Percentiles rank a stretch among this genome's conserved stretches.
Evolutionary conservation across 2,329 filamentous ascomycete genomes (phyloP).

Genomic region (Cercospora citrullina): DNA sequence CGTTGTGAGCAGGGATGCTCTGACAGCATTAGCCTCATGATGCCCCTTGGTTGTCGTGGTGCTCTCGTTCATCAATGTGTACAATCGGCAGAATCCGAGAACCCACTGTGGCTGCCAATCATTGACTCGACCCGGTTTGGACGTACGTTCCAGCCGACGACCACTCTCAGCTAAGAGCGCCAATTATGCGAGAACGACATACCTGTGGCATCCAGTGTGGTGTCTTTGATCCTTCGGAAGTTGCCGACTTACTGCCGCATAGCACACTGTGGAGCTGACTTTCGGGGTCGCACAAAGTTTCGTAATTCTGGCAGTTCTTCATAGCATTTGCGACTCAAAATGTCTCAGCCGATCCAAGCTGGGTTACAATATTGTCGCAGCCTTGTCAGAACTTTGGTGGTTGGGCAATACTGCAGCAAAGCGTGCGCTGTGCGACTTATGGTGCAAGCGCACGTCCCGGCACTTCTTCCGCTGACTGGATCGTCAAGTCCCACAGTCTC

Average conservation of each 20-base stretch:
- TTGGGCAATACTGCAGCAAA: neutral
- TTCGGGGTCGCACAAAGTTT: neutral
- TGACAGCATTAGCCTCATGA: neutral
- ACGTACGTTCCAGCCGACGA: neutral
- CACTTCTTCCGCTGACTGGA: neutral
- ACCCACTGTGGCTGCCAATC: neutral
- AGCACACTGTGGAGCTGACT: neutral
- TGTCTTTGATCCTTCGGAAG: neutral
- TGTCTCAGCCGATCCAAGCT: neutral
- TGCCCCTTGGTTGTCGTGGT: neutral
- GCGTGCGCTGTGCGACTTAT: neutral
- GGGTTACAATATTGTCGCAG: neutral
- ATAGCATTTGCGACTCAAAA: neutral
- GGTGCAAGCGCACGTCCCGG: neutral
- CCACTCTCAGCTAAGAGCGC: neutral
- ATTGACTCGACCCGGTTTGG: neutral
- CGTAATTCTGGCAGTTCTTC: neutral
- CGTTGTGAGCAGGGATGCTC: neutral
- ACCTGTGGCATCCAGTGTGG: neutral
- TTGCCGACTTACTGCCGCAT: neutral
- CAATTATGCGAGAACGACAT: neutral
- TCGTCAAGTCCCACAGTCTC: neutral
- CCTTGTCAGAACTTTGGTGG: neutral
- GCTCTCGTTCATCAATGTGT: neutral
- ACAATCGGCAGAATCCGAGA: neutral